Percentiles rank a stretch among this genome's conserved stretches.
Conservation (phyloP, 2,329 filamentous ascomycete species). For the Alternaria sp. region DNA sequence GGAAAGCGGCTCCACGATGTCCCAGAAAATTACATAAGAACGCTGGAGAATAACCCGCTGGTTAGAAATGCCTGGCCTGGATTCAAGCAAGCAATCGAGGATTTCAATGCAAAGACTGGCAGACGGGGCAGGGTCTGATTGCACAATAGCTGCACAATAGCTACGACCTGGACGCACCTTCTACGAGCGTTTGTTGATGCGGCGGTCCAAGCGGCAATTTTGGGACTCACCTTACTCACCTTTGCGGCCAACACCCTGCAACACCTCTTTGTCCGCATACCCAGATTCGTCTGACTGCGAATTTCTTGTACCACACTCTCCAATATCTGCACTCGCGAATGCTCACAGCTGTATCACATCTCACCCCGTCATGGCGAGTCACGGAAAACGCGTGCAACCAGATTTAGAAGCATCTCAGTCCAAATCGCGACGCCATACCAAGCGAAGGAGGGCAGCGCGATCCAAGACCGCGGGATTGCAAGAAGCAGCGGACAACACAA, state of each 20-base stretch:
- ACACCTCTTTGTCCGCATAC: not conserved
- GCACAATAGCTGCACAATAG: not conserved
- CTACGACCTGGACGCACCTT: not conserved
- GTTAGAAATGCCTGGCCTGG: conserved; percentile 31
- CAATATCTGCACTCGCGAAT: not conserved
- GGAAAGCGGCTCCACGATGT: conserved; percentile 28
- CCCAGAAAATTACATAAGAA: conserved; percentile 29
- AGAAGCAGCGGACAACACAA: not conserved
- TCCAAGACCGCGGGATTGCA: not conserved
- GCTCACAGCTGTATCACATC: not conserved
- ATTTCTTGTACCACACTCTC: not conserved
- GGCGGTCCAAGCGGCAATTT: conserved; percentile 1
- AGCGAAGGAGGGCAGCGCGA: not conserved
- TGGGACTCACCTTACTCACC: not conserved
- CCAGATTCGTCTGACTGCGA: not conserved
- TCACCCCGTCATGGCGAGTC: not conserved
- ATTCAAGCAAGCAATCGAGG: conserved; percentile 26
- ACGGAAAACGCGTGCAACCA: not conserved
- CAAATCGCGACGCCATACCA: not conserved
- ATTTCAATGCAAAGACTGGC: conserved; percentile 35
- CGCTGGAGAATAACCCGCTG: conserved; percentile 29
- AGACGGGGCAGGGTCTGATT: conserved; percentile 18
- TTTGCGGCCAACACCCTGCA: not conserved
- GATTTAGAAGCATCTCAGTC: not conserved
- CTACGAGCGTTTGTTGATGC: conserved; percentile 1